Conservation (phyloP, 202 grass and related monocot genomes). For the Saccharum hybrid region DNA sequence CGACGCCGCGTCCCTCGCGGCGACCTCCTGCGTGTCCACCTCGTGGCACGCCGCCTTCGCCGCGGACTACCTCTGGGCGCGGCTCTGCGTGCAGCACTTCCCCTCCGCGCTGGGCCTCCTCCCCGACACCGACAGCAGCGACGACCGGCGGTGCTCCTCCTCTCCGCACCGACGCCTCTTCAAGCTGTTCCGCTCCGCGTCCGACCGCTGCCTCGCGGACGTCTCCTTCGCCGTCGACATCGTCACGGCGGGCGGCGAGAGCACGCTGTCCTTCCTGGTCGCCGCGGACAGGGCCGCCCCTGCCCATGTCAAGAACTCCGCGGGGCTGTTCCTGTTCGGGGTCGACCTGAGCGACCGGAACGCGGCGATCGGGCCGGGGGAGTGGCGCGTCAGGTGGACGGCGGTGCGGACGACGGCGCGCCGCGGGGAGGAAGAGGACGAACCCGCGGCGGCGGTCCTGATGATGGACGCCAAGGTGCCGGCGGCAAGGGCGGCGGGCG, state of each 20-base stretch:
- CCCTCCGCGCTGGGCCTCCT: constrained; percentile 52
- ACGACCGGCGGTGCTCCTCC: not conserved
- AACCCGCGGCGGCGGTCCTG: constrained; percentile 45
- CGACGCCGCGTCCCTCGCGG: constrained; percentile 59
- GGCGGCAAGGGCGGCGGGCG: constrained; percentile 36
- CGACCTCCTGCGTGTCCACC: constrained; percentile 66
- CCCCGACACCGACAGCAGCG: no score
- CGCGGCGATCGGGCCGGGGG: constrained; percentile 18
- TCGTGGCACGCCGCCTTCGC: constrained; percentile 64
- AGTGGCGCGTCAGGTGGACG: constrained; percentile 61
- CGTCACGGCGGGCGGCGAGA: constrained; percentile 31
- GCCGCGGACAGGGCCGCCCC: constrained; percentile 21
- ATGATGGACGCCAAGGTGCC: constrained; percentile 66
- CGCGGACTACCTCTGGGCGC: constrained; percentile 64
- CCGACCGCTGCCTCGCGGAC: constrained; percentile 36
- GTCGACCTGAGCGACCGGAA: constrained; percentile 33
- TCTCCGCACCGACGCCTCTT: constrained; percentile 55
- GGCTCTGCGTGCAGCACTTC: constrained; percentile 41
- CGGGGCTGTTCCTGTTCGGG: constrained; percentile 61
- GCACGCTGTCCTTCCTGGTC: constrained; percentile 49
- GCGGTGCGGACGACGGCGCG: constrained; percentile 43
- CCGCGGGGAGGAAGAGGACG: no score
- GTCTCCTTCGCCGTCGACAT: constrained; percentile 50
- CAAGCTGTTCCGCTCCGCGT: constrained; percentile 34
- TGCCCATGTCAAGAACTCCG: not conserved